Base-by-base conservation (phyloP, 2,329 filamentous ascomycete genomes). In the Cadophora gregata region DNA sequence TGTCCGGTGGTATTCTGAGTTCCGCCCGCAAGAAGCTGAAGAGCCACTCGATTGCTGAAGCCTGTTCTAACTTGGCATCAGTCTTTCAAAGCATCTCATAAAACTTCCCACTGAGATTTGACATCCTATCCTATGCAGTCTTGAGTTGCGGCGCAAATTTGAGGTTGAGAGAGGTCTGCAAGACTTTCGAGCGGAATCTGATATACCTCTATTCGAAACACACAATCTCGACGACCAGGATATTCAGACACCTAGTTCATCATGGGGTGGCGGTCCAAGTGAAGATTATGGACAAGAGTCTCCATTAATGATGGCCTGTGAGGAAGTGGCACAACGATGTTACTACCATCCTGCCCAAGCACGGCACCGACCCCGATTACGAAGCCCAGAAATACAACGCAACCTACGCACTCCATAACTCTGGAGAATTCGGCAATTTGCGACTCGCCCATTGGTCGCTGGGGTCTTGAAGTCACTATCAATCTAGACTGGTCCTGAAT, bases 1-100 rank as follows among this genome's bases (percentile, higher is more conserved):
- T 56, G 68, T 65, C 65, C 63, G 53, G 63, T 47, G 6, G 12
- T 19, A 6, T 62, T 33, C 19, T 38, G 29, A 19, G 14, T 36
- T 27, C 19, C 19, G 29, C 29, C 33, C 12, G 12, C 29, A 12
- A 53, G 25, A 12, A 1, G 27, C 9, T n/a, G 25, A 47, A 21
- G 42, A n/a, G 19, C 7, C 42, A 6, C 10, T 47, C 19, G n/a
- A n/a, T n/a, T n/a, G n/a, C n/a, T n/a, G n/a, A 47, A 9, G 42
- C 19, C n/a, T 47, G 42, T 47, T 31, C 50, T 31, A 31, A 16
- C 38, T 42, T 53, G 16, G 38, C 38, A 45, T 2, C 14, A n/a
- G n/a, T n/a, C n/a, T n/a, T n/a, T n/a, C n/a, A n/a, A n/a, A n/a
- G 38, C 38, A 45, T 2, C 14, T 45, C 12, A n/a, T 45, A 1